A percentile compares a stretch with the other conserved stretches of the same genome.
These are phyloP conservation scores for Monosporascus sp. DNA, from an alignment of 2,329 filamentous ascomycete species.

Conservation along the genomic window DNA sequence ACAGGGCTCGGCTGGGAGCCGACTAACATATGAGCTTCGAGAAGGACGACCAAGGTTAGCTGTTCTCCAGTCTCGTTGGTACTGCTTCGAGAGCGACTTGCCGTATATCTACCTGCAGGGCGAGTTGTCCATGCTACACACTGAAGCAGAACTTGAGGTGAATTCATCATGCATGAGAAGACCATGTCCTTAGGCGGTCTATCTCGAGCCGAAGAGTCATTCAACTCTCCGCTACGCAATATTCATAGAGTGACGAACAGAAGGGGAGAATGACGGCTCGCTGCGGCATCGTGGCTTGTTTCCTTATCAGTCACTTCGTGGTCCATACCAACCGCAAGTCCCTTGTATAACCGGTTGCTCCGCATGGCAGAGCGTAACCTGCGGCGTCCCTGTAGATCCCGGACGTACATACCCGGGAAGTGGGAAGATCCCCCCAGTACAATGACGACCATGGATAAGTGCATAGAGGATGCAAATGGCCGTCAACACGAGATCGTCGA, in stretches of 20 bases:
- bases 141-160: not conserved
- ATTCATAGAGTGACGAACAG: constrained; percentile 1
- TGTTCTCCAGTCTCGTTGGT: not conserved
- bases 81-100: not conserved
- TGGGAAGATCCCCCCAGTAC: constrained; percentile 16
- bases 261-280: constrained; percentile 16
- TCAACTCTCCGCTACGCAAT: no score
- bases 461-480: constrained; percentile 21
- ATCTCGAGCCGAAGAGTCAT: no score
- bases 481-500: constrained; percentile 11
- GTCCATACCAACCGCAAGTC: not conserved
- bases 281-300: constrained; percentile 20
- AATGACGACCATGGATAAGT: constrained; percentile 14
- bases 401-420: constrained; percentile 18
- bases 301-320: constrained; percentile 6
- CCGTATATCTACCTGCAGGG: not conserved
- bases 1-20: not conserved
- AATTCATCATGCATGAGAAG: not conserved
- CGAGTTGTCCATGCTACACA: not conserved
- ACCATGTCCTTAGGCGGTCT: not conserved
- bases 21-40: not conserved
- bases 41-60: not conserved
- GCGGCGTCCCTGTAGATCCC: constrained; percentile 12
- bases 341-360: not conserved
- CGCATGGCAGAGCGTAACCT: constrained; percentile 9